Percentiles rank a stretch among this genome's conserved stretches.
These are phyloP conservation scores for Cercis canadensis DNA, from an alignment of 306 rosid species.

Conservation along the genomic window DNA sequence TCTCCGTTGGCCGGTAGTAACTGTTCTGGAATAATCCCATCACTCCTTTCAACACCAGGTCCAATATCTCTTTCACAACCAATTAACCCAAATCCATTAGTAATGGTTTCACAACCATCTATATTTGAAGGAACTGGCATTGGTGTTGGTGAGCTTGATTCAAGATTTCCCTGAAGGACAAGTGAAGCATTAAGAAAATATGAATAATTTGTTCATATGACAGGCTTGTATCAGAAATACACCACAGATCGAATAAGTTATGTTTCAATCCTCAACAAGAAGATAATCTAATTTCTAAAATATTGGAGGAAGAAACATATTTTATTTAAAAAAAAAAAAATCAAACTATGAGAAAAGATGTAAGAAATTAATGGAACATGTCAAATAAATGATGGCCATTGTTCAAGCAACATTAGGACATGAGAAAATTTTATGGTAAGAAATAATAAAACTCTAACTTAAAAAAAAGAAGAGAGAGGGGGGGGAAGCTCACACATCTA, in stretches of 20 bases:
- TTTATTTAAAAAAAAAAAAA: too few species aligned
- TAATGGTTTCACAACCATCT: slow-evolving; percentile 52
- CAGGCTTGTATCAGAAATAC: slow-evolving; percentile 26
- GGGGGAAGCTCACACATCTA: too few species aligned
- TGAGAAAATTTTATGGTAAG: background rate
- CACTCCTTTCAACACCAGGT: slow-evolving; percentile 43
- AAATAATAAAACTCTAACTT: slow-evolving; percentile 12
- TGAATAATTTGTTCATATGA: slow-evolving; percentile 17
- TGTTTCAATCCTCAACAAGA: slow-evolving; percentile 22
- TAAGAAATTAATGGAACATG: slow-evolving; percentile 5
- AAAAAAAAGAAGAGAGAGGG: slow-evolving; percentile 17
- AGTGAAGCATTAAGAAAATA: slow-evolving; percentile 36
- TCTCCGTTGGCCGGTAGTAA: slow-evolving; percentile 56
- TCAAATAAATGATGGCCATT: background rate
- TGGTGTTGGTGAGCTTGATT: slow-evolving; percentile 48
- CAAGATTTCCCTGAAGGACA: slow-evolving; percentile 66
- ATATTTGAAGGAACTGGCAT: slow-evolving; percentile 53
- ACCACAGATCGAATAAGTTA: slow-evolving; percentile 8
- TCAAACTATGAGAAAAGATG: slow-evolving; percentile 15
- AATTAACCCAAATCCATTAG: slow-evolving; percentile 57
- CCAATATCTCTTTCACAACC: slow-evolving; percentile 51
- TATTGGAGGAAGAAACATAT: background rate
- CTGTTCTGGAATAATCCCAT: slow-evolving; percentile 52
- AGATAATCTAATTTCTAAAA: slow-evolving; percentile 13
- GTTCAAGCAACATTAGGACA: background rate